phyloP scores from a whole-genome alignment of 179 eudicot species.

The Dionaea muscipula region DNA sequence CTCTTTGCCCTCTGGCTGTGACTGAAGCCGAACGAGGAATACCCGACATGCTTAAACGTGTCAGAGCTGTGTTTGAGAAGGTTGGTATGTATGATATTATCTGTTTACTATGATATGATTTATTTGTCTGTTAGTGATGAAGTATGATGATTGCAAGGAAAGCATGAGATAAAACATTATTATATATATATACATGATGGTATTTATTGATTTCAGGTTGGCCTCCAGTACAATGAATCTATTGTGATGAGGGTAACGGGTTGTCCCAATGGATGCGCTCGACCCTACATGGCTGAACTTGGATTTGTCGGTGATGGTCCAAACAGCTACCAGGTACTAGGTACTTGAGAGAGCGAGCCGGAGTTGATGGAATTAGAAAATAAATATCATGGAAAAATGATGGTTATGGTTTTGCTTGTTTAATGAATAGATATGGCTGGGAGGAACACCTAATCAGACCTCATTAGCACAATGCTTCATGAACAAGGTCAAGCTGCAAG shows the following conservation, averaged over 20 bases:
- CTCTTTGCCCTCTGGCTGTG: conserved; percentile 91
- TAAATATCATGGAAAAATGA: background rate
- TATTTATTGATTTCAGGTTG: conserved; percentile 46
- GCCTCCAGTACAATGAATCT: conserved; percentile 71
- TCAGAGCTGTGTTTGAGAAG: conserved; percentile 87
- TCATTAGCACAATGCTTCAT: conserved; percentile 55
- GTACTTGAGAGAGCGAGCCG: background rate
- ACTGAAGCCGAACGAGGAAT: conserved; percentile 97
- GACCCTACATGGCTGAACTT: conserved; percentile 99
- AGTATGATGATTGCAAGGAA: background rate
- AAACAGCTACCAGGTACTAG: conserved; percentile 92
- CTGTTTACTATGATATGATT: background rate
- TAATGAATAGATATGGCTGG: conserved; percentile 75
- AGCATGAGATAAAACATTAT: conserved; percentile 9
- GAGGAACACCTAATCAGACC: conserved; percentile 87
- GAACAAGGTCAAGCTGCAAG: conserved; percentile 87
- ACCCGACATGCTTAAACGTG: conserved; percentile 77
- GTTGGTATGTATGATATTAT: conserved; percentile 23
- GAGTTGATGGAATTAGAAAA: background rate
- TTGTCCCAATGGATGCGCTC: conserved; percentile 96
- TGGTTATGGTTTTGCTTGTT: conserved; percentile 1
- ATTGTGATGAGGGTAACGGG: conserved; percentile 82
- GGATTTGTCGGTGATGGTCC: conserved; percentile 99
- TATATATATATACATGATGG: too few species aligned
- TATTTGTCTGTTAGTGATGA: background rate